Evolutionary conservation across 169 alveolate genomes (phyloP).

Genomic region (Neospora caninum): DNA sequence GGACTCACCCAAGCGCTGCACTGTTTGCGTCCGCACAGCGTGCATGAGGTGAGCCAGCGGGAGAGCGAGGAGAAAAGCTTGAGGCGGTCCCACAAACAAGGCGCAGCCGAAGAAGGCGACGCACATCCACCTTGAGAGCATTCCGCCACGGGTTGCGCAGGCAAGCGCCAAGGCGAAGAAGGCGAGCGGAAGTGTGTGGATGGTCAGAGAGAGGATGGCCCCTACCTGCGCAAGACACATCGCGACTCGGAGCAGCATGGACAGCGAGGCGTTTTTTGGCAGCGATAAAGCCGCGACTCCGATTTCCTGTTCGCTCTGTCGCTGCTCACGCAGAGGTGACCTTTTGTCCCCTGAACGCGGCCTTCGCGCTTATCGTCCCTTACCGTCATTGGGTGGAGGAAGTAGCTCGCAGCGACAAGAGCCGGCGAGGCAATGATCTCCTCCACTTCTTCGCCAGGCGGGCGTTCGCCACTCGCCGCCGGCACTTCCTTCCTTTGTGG

Average conservation of each 20-base stretch:
- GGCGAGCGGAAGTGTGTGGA: constrained; percentile 28
- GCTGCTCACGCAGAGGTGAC: no score
- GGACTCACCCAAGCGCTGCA: not conserved
- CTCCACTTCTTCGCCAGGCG: not conserved
- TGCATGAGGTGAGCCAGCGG: constrained; percentile 31
- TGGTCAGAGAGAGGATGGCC: not conserved
- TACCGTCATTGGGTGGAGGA: constrained; percentile 24
- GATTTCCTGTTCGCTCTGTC: no score
- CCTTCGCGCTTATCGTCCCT: not conserved
- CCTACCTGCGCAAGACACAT: not conserved
- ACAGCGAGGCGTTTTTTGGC: no score
- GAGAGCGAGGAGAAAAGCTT: constrained; percentile 22
- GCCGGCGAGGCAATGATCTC: constrained; percentile 26
- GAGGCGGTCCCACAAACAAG: constrained; percentile 26
- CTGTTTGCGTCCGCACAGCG: not conserved
- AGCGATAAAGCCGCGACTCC: no score
- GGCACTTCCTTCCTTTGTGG: not conserved
- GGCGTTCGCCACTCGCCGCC: not conserved
- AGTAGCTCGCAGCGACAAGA: constrained; percentile 11
- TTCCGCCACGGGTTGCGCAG: not conserved
- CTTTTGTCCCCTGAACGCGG: no score
- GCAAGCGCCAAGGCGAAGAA: constrained; percentile 3
- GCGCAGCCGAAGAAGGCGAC: not conserved
- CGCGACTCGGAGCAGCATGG: no score
- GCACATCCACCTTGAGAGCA: not conserved